Evolutionary conservation across 2,329 filamentous ascomycete genomes (phyloP).

Genomic region (Cladosporium sp.): DNA sequence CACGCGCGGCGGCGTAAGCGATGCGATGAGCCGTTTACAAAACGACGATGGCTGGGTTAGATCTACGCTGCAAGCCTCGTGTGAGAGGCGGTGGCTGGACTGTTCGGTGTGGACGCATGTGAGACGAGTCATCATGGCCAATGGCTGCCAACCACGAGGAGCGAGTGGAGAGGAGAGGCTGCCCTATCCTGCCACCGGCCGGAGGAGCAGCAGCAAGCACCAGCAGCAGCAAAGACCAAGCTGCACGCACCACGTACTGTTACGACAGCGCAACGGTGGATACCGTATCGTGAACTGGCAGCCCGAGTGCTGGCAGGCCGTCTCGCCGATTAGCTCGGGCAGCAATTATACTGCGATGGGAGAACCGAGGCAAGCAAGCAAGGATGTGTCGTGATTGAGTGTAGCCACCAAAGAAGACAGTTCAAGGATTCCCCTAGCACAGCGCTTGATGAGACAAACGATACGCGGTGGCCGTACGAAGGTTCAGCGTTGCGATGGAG

Average conservation of each 20-base stretch:
- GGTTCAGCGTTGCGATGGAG: constrained; percentile 8
- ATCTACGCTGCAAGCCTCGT: constrained; percentile 16
- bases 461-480: background rate
- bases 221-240: background rate
- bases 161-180: constrained; percentile 7
- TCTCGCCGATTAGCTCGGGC: background rate
- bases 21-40: constrained; percentile 5
- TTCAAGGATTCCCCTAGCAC: background rate
- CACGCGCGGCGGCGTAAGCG: background rate
- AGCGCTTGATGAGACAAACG: background rate
- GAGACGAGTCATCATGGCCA: constrained; percentile 16
- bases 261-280: constrained; percentile 13
- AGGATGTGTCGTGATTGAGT: background rate
- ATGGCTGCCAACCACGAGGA: constrained; percentile 16
- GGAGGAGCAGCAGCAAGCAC: background rate
- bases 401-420: background rate
- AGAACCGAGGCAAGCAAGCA: constrained; percentile 2
- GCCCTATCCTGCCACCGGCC: background rate
- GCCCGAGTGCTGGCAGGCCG: background rate
- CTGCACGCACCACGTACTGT: constrained; percentile 1
- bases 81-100: constrained; percentile 20
- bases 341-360: background rate
- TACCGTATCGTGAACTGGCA: background rate
- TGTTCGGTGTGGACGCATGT: constrained; percentile 18
- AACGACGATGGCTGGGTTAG: constrained; percentile 2